These are phyloP conservation scores for Coemansia sp. DNA, from an alignment of 192 early-diverging fungal species.

Conservation along the genomic window DNA sequence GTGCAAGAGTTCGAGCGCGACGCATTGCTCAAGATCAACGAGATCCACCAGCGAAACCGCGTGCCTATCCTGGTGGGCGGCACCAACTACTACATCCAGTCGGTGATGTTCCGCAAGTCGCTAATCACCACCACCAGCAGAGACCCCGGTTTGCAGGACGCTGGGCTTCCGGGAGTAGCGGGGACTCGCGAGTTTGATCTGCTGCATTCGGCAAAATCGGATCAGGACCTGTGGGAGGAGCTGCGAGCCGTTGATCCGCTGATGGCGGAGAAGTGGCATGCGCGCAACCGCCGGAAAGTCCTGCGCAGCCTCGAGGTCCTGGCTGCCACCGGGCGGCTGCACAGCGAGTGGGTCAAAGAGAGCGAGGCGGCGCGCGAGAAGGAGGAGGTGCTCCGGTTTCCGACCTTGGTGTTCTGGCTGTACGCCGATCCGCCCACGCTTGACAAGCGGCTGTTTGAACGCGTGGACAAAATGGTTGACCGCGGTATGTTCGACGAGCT, in stretches of 20 bases:
- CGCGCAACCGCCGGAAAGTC: conserved; percentile 85
- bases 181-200: conserved; percentile 30
- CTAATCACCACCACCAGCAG: conserved; percentile 50
- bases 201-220: conserved; percentile 29
- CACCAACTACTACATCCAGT: conserved; percentile 97
- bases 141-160: conserved; percentile 14
- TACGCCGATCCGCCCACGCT: conserved; percentile 69
- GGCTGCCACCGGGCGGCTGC: conserved; percentile 67
- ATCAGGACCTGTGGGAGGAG: conserved; percentile 63
- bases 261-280: conserved; percentile 91
- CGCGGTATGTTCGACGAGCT: conserved; percentile 59
- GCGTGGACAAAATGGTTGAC: conserved; percentile 87
- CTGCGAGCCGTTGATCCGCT: conserved; percentile 73
- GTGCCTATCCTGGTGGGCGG: conserved; percentile 93
- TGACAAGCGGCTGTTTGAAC: conserved; percentile 75
- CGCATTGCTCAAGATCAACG: conserved; percentile 71
- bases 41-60: conserved; percentile 68
- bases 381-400: conserved; percentile 57
- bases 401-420: conserved; percentile 84
- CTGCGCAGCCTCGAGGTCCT: conserved; percentile 83
- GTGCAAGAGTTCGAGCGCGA: conserved; percentile 85
- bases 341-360: conserved; percentile 73
- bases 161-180: neutral
- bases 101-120: conserved; percentile 76
- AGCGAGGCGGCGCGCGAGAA: conserved; percentile 58